Base-by-base conservation (phyloP, 2,329 filamentous ascomycete genomes). In the Ascochyta rabiei region DNA sequence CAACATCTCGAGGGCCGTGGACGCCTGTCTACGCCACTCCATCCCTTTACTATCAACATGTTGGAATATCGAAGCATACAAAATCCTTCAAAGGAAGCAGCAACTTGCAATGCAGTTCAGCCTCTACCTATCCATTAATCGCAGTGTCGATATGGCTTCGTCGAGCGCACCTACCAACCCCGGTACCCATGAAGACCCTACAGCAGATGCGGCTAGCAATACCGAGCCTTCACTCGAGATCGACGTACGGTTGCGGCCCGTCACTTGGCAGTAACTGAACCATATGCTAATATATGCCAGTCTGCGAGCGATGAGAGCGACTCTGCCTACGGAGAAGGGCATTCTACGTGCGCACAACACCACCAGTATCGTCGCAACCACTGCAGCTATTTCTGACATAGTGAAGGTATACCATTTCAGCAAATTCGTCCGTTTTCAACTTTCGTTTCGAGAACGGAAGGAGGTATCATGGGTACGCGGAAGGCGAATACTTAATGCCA, bases 361-460 rank as follows among this genome's bases (percentile, higher is more conserved):
- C 26, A 23, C 21, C 21, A n/a, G n/a, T n/a, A 28, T 28, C 3
- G 8, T 28, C 26, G 10, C 37, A 7, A n/a, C 15, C 30, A 35
- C 9, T 5, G 5, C n/a, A 8, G 8, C 9, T 26, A 12, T 6
- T 24, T 37, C 40, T 56, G 18, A 57, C 34, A 24, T 16, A 6
- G 3, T 13, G 6, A 19, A 69, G 66, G 7, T 64, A 68, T 30
- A 72, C 69, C 15, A 71, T 69, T 62, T 72, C 69, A 4, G 67
- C 66, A 16, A 71, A 65, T 4, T 63, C 62, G 7, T 70, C 67
- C 1, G 67, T 71, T 0, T 72, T 67, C 59, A 61, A 68, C 40
- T 72, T 67, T 41, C 60, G 61, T 18, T 71, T 67, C 40, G 68
- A 72, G 48, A 68, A 70, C 18, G 69, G 68, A 23, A 59, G 69